Evolutionary conservation across 2,329 filamentous ascomycete genomes (phyloP).

Genomic region (Botrytis aclada): DNA sequence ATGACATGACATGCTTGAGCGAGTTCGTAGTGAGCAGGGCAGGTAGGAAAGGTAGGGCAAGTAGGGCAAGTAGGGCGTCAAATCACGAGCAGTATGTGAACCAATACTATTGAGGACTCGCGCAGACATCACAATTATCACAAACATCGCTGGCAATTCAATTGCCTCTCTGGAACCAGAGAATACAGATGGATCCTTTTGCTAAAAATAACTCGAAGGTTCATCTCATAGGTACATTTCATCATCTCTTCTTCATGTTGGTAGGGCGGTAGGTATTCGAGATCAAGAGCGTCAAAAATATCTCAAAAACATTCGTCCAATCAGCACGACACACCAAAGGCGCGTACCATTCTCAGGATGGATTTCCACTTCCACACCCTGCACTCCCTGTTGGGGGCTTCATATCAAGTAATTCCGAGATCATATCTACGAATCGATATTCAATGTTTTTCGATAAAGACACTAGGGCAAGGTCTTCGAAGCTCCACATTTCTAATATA

Average conservation of each 20-base stretch:
- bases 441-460: neutral
- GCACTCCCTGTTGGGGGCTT: neutral
- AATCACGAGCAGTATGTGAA: neutral
- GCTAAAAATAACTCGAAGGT: neutral
- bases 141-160: neutral
- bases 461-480: neutral
- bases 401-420: neutral
- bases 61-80: slow-evolving; percentile 3
- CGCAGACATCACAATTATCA: neutral
- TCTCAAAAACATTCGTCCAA: neutral
- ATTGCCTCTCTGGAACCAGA: neutral
- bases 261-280: neutral
- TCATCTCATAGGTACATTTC: neutral
- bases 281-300: neutral
- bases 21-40: neutral
- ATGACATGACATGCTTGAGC: neutral
- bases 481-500: slow-evolving; percentile 19
- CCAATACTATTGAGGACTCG: neutral
- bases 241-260: neutral
- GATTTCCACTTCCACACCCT: neutral
- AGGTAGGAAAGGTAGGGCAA: neutral
- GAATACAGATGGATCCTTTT: neutral
- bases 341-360: neutral
- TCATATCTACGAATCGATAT: slow-evolving; percentile 5
- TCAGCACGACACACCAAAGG: neutral